Evolutionary conservation across 305 asterid species (phyloP), one percentile per base, ranked within the genome.

Genomic region (Ajuga reptans): DNA sequence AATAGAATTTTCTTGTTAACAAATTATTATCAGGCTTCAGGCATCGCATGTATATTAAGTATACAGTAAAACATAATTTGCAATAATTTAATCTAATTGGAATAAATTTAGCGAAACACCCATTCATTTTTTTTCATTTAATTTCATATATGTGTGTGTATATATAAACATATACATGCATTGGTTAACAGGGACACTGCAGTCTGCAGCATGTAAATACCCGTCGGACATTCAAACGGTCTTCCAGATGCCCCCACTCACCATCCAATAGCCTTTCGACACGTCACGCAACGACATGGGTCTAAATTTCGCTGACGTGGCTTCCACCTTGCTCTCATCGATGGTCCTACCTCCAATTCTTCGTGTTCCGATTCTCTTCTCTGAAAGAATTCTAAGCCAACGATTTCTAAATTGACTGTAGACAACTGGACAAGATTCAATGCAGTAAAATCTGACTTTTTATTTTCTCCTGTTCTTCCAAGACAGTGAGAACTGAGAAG

Each of bases 321-420:
- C 62, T 3, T 24, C 34, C 34, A n/a, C 76, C 6, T 41, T 42
- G 58, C 64, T 60, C 9, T 31, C 31, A 29, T 67, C 66, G 65
- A 51, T 29, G 12, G 34, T 47, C 74, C 6, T 10, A 4, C 52
- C 69, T 47, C 14, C 33, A 10, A 18, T 8, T 31, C 66, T 33
- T 17, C 10, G 3, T 64, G 41, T 65, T 33, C 59, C 42, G n/a
- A 12, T 59, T 59, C 43, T 21, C 31, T 2, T 55, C 9, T 24
- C 6, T 12, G 21, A 29, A 63, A 16, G 16, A 31, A 31, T 31
- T 0, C 46, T 6, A 58, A n/a, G 45, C 45, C 55, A 14, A 8
- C 27, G 61, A 8, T 17, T 33, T 57, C 34, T 21, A 9, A 36
- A 17, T 18, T 7, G 12, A 49, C 33, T 8, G 67, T 34, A 36